Evolutionary conservation across 2,329 filamentous ascomycete genomes (phyloP), one percentile per base, ranked within the genome.

Genomic region (Paraphoma sp.): DNA sequence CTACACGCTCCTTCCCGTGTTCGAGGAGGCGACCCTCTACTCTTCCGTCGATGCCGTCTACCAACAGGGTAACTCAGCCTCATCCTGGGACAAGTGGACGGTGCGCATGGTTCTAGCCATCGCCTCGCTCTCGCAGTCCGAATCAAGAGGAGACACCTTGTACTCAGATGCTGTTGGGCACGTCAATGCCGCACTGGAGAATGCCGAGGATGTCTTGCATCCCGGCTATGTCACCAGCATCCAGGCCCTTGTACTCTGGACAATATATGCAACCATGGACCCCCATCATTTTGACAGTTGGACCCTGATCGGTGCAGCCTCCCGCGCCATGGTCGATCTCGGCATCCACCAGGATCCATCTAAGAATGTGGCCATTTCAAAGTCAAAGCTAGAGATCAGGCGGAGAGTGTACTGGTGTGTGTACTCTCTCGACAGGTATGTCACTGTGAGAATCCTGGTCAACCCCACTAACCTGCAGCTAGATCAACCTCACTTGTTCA

Each of bases 261-360:
- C 92, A 0, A 88, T 96, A 67, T 98, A 97, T 74, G 89, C 94
- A 3, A 90, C 95, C 81, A 82, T 97, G 48, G 93, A 98, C 67
- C 93, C 94, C 2, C 86, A 89, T 42, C 92, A 96, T 71, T 97
- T 97, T 70, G 93, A 97, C 70, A 92, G 90, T 67, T 98, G 95
- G 93, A 93, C 95, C 62, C 79, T 97, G 59, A 91, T 97, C 53
- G 95, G 94, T 6, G 93, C 95, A 73, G 93, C 94, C 6, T 91
- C 91, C 41, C 87, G 94, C 55, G 91, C 93, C 6, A 88, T 94
- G 70, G 86, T 97, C 18, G 95, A 99, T 78, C 80, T 97, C 30
- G 95, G 95, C 7, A 88, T 96, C 55, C 95, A 98, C 75, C 94
- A 97, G 77, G 94, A 98, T 65, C 92, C 93, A 3, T 89, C 91